Evolutionary conservation across 2,329 filamentous ascomycete genomes (phyloP), one percentile per base, ranked within the genome.

Genomic region (Fusarium denticulatum): DNA sequence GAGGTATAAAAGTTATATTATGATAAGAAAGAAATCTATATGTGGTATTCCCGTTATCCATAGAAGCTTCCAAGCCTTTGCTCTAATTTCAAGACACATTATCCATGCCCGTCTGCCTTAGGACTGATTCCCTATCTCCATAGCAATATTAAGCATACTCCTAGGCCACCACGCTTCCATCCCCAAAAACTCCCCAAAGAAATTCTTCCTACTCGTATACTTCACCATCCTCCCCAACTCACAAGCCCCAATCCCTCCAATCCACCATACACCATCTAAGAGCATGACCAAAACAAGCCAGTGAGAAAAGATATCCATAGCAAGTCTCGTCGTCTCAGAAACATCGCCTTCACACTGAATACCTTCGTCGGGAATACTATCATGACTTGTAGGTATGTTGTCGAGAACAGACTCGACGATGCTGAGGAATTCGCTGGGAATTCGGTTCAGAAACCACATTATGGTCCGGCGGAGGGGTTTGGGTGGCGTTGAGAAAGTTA

Each of bases 201-300:
- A 75, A 4, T 26, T 37, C 3, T 60, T 53, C 3, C 58, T 32
- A 8, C 60, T 56, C 62, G 78, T 63, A 12, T 71, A 65, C 18
- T 63, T 68, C 1, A 81, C 69, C 1, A 82, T 65, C 30, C 79
- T 65, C 0, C 72, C 67, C 34, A 84, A 61, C 65, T 84, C 82
- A 79, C 80, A 83, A 8, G 65, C 65, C 0, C 82, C 82, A 7
- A 81, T 80, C 0, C 76, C 79, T 0, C 81, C 81, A 46, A 84
- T 82, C 82, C 82, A 84, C 82, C 82, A 84, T 4, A 83, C 82
- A 1, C 80, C 79, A 59, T 84, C 82, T 7, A 84, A 52, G n/a
- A 83, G 26, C 67, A 82, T 76, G 1, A 83, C 76, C 4, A 83
- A 55, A 10, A 83, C 81, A 9, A 83, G 78, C 82, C 82, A 84